Base-by-base conservation (phyloP, 2,329 filamentous ascomycete genomes). In the Trichoderma harzianum region DNA sequence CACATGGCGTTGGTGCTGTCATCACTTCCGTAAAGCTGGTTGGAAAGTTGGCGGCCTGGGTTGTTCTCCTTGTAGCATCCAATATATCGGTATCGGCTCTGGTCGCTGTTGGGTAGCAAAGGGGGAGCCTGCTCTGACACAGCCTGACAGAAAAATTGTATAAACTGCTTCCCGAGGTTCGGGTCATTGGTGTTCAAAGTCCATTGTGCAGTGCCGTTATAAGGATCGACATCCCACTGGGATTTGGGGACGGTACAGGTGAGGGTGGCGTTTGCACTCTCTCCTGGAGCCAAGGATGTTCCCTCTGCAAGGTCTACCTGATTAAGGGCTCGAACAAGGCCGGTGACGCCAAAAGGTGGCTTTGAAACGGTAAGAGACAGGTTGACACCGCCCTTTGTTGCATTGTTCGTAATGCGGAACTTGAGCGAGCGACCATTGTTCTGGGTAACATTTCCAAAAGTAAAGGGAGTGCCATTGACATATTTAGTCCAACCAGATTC, bases 341-440 rank as follows among this genome's bases (percentile, higher is more conserved):
- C 85, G n/a, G 79, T 75, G 3, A 87, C 81, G 16, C 87, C 87
- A 68, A 87, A 89, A 0, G 88, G 88, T 5, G 88, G 87, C 76
- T 90, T 90, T 0, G 88, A 90, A 3, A 90, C 87, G 0, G 88
- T 89, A 16, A 90, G 78, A 0, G 85, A 87, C 1, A 90, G 81
- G 1, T 79, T 79, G 14, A 86, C 83, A 7, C 83, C 83, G 2
- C 84, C 84, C 0, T 78, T 64, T 0, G 81, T 78, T 5, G 86
- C 87, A 2, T 78, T 81, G 76, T 90, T 90, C 43, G 84, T 87
- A 28, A 90, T 76, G 1, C 88, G 83, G 77, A 90, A 81, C 66
- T 83, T 83, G 4, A 89, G 81, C 5, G 81, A 82, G 1, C 79
- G 80, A 0, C 84, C 84, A 0, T 80, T 83, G 47, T 87, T 87